Percentiles rank a stretch among this genome's conserved stretches.
phyloP scores from a whole-genome alignment of 192 early-diverging fungal genomes.

The Helicostylum pulchrum region DNA sequence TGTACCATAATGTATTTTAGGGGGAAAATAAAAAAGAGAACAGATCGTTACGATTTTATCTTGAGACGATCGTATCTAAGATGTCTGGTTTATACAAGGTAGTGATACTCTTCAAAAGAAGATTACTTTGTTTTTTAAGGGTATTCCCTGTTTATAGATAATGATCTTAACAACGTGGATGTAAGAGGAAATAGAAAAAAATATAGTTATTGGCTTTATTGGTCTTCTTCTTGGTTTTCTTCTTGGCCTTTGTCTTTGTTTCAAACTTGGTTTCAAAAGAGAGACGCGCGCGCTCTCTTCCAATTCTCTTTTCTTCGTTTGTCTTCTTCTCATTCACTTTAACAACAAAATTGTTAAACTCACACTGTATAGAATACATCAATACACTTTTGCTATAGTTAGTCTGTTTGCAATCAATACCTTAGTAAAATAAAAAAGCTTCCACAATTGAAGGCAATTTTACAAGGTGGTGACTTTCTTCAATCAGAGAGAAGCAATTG shows the following conservation, averaged over 20 bases:
- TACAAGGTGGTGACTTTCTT: constrained; percentile 8
- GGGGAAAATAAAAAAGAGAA: constrained; percentile 11
- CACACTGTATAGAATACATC: background rate
- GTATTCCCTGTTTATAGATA: constrained; percentile 13
- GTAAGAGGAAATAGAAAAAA: constrained; percentile 11
- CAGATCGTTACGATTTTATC: constrained; percentile 4
- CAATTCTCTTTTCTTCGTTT: constrained; percentile 5
- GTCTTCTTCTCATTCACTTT: constrained; percentile 8
- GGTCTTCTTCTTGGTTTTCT: background rate
- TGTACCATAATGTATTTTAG: background rate
- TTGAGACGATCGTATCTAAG: background rate
- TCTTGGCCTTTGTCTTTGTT: constrained; percentile 1
- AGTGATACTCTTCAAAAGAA: no score
- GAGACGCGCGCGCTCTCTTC: background rate
- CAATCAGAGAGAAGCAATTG: constrained; percentile 7
- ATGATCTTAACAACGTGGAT: constrained; percentile 11
- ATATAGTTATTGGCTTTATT: background rate
- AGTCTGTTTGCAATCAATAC: constrained; percentile 14
- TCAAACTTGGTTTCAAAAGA: constrained; percentile 9
- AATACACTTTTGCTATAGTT: background rate
- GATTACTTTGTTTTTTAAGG: no score
- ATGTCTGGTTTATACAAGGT: background rate
- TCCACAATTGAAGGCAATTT: constrained; percentile 7
- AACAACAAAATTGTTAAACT: constrained; percentile 5
- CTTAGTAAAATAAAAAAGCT: constrained; percentile 4